Evolutionary conservation across 1,284 basidiomycete genomes (phyloP), one percentile per base, ranked within the genome.

Genomic region (Sporisorium exsertum): DNA sequence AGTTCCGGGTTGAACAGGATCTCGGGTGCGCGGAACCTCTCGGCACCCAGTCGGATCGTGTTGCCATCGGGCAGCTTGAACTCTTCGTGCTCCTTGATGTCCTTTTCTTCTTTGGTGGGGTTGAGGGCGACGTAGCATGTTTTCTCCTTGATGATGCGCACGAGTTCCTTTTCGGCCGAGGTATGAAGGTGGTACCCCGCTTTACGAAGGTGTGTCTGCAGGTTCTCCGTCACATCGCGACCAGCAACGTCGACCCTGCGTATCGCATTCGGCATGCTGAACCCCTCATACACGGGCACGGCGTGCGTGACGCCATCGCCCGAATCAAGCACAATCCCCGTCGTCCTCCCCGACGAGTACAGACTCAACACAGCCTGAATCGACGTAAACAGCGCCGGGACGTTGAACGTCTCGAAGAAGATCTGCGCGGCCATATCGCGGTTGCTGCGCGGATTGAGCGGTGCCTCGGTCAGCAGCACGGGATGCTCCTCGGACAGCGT

Each of bases 271-370:
- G 96, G 95, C 94, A 99, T 97, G 10, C 94, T 95, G 88, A 99
- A 99, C 0, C 97, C 97, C 86, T 99, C 97, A 83, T 97, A 99
- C 12, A 99, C 97, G 3, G 97, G 97, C 3, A 99, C 97, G 3
- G 97, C 94, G 80, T 99, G 97, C 22, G 97, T 98, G 2, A 99
- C 97, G 24, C 97, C 97, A 85, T 99, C 97, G 13, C 97, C 97
- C 4, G 97, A 98, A 86, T 99, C 97, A 16, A 99, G 89, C 4
- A 99, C 97, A 64, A 99, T 97, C 42, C 97, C 97, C 32, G 97
- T 99, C 68, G 97, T 99, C 73, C 97, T 90, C n/a, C 97, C 97
- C 6, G 96, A 97, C 3, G 97, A 95, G 88, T 99, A 99, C 85
- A 99, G 87, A 77, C 94, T 94, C 61, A 99, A 88, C 22, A 99